Base-by-base conservation (phyloP, 108 stramenopile species). In the Cyclostephanos tholiformis region DNA sequence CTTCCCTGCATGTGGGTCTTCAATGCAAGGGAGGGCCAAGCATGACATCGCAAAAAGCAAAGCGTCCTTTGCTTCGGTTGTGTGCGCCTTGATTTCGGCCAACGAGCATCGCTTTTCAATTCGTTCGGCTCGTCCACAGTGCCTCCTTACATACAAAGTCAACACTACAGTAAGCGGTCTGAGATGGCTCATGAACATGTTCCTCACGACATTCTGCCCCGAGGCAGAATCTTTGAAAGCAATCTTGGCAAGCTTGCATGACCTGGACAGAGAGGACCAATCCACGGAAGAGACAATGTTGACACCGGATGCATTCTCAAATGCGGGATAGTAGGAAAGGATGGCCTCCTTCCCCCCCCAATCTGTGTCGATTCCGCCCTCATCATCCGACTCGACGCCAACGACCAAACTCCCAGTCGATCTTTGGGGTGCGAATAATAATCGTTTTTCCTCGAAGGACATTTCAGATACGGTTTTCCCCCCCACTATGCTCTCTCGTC, bases 231-330 rank as follows among this genome's bases (percentile, higher is more conserved):
- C 71, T 19, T 62, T 71, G 41, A 79, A 72, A 1, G 71, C 50
- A 63, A 65, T 67, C 43, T 80, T 80, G 41, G 79, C 79, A 22
- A 59, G 59, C 55, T 69, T 80, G 63, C 79, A 80, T 23, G 79
- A 80, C 56, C 73, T 80, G 10, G 36, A 62, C 2, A 80, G 55
- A 0, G 79, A 80, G 29, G 62, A 67, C 79, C 79, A 80, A 69
- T 80, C 79, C 36, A 80, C 63, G 0, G 79, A 72, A 1, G 78
- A 67, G 4, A 79, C 41, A 12, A 71, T 68, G 2, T 44, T 26
- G 30, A 67, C 30, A 3, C 39, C 14, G 32, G 32, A 32, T 4
- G 32, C 38, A 49, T 46, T 29, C 49, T 6, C 19, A 5, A 35
- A 20, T 39, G 52, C 48, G 66, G 44, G 44, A 16, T 13, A 46